phyloP scores from a whole-genome alignment of 306 rosid species.

The Fragaria iinumae region DNA sequence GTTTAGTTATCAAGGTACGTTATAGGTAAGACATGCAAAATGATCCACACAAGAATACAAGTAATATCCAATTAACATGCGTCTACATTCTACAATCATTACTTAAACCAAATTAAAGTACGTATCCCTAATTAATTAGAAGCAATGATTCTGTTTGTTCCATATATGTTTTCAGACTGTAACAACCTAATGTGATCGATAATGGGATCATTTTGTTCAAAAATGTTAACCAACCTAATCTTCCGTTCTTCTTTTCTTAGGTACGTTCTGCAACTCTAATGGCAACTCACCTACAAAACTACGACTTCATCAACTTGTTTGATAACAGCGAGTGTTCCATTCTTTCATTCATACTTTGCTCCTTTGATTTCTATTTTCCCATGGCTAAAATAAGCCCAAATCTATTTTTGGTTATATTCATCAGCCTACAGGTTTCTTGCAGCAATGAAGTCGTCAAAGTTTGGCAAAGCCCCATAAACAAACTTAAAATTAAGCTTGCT shows the following conservation, averaged over 20 bases:
- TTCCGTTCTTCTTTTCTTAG: conserved; percentile 3
- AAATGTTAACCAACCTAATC: conserved; percentile 2
- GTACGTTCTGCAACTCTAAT: conserved; percentile 27
- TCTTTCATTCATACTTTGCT: conserved; percentile 21
- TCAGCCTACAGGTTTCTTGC: conserved; percentile 35
- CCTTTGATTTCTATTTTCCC: not conserved
- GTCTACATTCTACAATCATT: too few species aligned
- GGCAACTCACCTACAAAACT: conserved; percentile 49
- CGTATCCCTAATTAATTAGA: not conserved
- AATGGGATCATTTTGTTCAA: not conserved
- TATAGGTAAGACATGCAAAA: too few species aligned
- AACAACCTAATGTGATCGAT: not conserved
- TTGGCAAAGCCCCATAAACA: conserved; percentile 52
- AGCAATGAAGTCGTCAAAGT: conserved; percentile 48
- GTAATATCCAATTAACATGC: too few species aligned
- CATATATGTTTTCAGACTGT: not conserved
- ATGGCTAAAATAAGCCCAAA: conserved; percentile 25
- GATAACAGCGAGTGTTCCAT: conserved; percentile 16
- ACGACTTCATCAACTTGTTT: conserved; percentile 23
- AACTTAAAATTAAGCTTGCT: conserved; percentile 24
- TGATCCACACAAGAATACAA: too few species aligned
- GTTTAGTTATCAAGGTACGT: too few species aligned
- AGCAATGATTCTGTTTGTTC: not conserved
- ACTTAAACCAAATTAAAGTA: not conserved
- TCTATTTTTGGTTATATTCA: conserved; percentile 30